Conservation (phyloP, 208 protist species). For the Vickermania spadyakhi region DNA sequence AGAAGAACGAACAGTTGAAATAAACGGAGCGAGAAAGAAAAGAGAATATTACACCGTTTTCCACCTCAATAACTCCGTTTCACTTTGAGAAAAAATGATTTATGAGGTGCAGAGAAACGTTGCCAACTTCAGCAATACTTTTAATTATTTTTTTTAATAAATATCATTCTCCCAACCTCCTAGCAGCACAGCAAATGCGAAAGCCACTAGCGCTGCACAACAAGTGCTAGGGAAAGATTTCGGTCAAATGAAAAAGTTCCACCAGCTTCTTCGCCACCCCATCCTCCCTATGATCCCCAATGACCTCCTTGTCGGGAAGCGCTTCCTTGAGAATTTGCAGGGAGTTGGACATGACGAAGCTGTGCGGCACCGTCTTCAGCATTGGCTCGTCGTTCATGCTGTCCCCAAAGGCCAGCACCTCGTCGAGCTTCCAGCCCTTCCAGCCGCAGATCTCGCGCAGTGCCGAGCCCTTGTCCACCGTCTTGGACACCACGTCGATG, state of each 20-base stretch:
- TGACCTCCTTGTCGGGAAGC: slow-evolving; percentile 23
- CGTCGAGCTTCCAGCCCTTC: slow-evolving; percentile 5
- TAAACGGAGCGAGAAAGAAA: too few relatives aligned
- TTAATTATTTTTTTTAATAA: too few relatives aligned
- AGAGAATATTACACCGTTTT: too few relatives aligned
- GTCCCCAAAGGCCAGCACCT: slow-evolving; percentile 32
- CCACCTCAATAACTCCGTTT: too few relatives aligned
- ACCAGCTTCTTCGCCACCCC: slow-evolving; percentile 25
- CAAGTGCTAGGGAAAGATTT: too few relatives aligned
- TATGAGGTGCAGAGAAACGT: too few relatives aligned
- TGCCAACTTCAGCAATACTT: too few relatives aligned
- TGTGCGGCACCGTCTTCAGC: slow-evolving; percentile 16
- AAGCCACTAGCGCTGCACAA: too few relatives aligned
- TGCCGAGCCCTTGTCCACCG: slow-evolving; percentile 19
- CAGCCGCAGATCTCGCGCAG: slow-evolving; percentile 10
- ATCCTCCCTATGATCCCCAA: slow-evolving; percentile 24
- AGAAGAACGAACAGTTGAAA: too few relatives aligned
- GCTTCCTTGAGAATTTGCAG: slow-evolving; percentile 12
- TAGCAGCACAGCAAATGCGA: too few relatives aligned
- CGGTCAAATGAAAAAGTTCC: slow-evolving; percentile 13
- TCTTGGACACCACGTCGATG: slow-evolving; percentile 12
- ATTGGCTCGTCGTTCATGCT: slow-evolving; percentile 35
- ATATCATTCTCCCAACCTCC: too few relatives aligned
- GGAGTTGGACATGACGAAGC: slow-evolving; percentile 29
- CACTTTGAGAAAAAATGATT: too few relatives aligned